Base-by-base conservation (phyloP, 768 basidiomycete genomes). In the Collybia sordida region DNA sequence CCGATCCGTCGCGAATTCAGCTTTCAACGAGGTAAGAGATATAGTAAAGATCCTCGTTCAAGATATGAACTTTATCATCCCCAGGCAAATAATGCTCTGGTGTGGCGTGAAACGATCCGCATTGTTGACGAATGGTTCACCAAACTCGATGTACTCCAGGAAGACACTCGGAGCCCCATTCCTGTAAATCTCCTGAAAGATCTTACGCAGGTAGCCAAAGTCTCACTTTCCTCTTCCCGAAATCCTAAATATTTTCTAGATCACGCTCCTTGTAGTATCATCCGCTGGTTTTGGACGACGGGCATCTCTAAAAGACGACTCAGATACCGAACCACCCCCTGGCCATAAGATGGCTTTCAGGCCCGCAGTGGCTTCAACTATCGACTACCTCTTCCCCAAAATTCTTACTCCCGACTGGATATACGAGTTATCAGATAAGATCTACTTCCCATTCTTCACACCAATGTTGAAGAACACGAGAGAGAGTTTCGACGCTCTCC, bases 1-100 rank as follows among this genome's bases (percentile, higher is more conserved):
- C 52, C 67, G 76, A 37, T 61, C 58, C 8, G 64, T 77, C 0
- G 64, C 75, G 18, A 78, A 74, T 46, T 71, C 75, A 8, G 79
- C 79, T 0, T 81, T 81, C 60, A 78, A 71, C 40, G 79, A 80
- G 63, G 79, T 65, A 47, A 42, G 60, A 41, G 14, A 17, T 35
- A 15, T 27, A 21, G n/a, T 14, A n/a, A 6, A 19, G 7, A n/a
- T 14, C 8, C 12, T 4, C 6, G 14, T 9, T 36, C 22, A 35
- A 14, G 23, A 38, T n/a, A n/a, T 25, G 12, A 21, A 9, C 21
- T 23, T 47, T 17, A 25, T 46, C 37, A 12, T 18, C 44, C 43
- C 41, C 47, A 79, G 78, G 67, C 70, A 9, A 77, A 79, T 28
- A 66, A 73, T 47, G 70, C 73, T 5, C 63, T 79, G n/a, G 77